Evolutionary conservation across 345 rosid species (phyloP), one percentile per base, ranked within the genome.

Genomic region (Syzygium aromaticum): DNA sequence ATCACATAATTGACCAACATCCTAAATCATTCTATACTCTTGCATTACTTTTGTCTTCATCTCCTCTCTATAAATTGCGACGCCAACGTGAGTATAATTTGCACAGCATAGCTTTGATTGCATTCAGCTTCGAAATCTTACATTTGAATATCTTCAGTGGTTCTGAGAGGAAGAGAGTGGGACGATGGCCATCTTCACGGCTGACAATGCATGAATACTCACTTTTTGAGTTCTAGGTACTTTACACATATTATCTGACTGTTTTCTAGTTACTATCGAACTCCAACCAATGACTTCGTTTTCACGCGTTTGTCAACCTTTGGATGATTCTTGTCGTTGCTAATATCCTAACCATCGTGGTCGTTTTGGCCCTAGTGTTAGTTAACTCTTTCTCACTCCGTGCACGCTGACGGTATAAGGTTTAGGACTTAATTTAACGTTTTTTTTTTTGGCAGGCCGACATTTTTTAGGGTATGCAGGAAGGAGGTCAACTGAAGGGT

Each of bases 321-420:
- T 73, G 28, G 53, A 11, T 84, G 15, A 10, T 30, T 28, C 25
- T 77, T 23, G 9, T 56, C 88, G 30, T 87, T 93, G 98, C 98
- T n/a, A 96, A 94, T 88, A 86, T 95, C 51, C 86, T 93, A 87
- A 94, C 96, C 52, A 90, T 91, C 57, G 85, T 91, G 84, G 94
- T 92, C 88, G 93, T 91, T 91, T 94, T 96, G 59, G 91, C 97
- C 5, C 98, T 98, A 9, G 86, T 92, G 98, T 95, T 91, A 96
- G 98, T 91, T 27, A 33, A 33, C n/a, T 25, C 27, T 54, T 82
- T 22, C 59, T 84, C 53, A 52, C 43, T 38, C 61, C 25, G 22
- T 10, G 49, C 80, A 33, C 27, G 21, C 49, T 73, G 80, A 73
- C 49, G 2, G 5, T 33, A 38, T 19, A 73, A 38, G 61, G 49